Evolutionary conservation across 345 rosid genomes (phyloP), one percentile per base, ranked within the genome.

Genomic region (Conringia planisiliqua): DNA sequence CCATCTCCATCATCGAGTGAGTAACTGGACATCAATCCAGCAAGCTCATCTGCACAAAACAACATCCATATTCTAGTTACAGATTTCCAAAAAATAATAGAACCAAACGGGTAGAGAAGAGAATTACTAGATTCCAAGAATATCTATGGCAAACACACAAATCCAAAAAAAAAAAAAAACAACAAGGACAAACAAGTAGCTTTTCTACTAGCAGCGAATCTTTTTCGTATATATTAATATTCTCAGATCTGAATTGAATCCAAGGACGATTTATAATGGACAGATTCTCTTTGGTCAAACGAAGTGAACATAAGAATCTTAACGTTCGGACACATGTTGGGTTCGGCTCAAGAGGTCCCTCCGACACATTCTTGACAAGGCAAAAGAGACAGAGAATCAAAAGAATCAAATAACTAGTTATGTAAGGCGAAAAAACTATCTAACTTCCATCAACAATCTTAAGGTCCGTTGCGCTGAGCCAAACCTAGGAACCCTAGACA

Each of bases 1-100:
- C 67, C 42, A 66, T 50, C 79, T 75, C 54, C 73, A 74, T 74
- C 78, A 74, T 74, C 43, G 72, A 73, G 65, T 55, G 77, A 73
- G 77, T 64, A 64, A 43, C 71, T 64, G 48, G 71, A 55, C 47
- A 55, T 43, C 30, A 73, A 40, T 2, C 62, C 61, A 74, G 54
- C 24, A 66, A 66, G 12, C 73, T 75, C 73, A 75, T 67, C 78
- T 75, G 73, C 73, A 74, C 52, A 58, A 27, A 27, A 26, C 32
- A 57, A 11, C 51, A 74, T 56, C 33, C 46, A 26, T 3, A 46
- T 26, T 72, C 22, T 51, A 38, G 52, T 62, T 27, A 61, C 39
- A 47, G 10, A 9, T 35, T 72, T 29, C 32, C 22, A 13, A 3
- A 13, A 26, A 11, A 30, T 0, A 40, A 3, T 4, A 5, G 1